phyloP scores from a whole-genome alignment of 1,139 yeast species.

The Geotrichum histeridarum region DNA sequence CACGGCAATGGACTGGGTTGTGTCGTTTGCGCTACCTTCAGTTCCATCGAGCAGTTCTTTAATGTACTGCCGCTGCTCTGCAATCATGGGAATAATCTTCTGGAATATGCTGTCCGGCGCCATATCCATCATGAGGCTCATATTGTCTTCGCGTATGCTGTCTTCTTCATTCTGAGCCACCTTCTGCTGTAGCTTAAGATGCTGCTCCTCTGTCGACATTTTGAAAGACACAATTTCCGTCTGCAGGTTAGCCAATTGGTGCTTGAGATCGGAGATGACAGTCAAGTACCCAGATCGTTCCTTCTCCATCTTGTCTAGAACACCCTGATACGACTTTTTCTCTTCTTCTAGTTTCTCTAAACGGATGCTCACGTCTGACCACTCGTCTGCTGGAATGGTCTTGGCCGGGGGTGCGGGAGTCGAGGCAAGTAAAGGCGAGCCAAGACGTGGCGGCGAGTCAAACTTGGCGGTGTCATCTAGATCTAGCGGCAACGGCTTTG shows the following conservation, averaged over 20 bases:
- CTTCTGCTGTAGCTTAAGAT: not conserved
- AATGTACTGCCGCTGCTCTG: constrained; percentile 16
- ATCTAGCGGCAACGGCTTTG: not conserved
- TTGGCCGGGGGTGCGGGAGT: not conserved
- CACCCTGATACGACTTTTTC: constrained; percentile 12
- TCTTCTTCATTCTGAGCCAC: not conserved
- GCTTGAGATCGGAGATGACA: constrained; percentile 11
- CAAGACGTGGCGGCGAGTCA: constrained; percentile 2
- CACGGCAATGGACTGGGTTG: too few species aligned
- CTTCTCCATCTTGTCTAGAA: constrained; percentile 13
- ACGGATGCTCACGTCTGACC: constrained; percentile 9
- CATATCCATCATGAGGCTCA: constrained; percentile 4
- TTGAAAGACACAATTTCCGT: constrained; percentile 9
- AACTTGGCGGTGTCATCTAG: not conserved
- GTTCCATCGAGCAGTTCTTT: constrained; percentile 11
- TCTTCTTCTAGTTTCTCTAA: constrained; percentile 11
- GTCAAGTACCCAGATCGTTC: constrained; percentile 11
- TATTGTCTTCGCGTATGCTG: not conserved
- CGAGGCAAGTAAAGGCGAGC: constrained; percentile 5
- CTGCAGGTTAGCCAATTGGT: constrained; percentile 8
- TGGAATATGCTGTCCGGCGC: constrained; percentile 15
- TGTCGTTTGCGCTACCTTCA: not conserved
- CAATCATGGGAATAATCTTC: constrained; percentile 14
- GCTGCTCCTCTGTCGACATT: constrained; percentile 9
- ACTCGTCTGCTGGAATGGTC: constrained; percentile 4